These are phyloP conservation scores for Verticillium alfalfae DNA, from an alignment of 2,329 filamentous ascomycete genomes.

Conservation along the genomic window DNA sequence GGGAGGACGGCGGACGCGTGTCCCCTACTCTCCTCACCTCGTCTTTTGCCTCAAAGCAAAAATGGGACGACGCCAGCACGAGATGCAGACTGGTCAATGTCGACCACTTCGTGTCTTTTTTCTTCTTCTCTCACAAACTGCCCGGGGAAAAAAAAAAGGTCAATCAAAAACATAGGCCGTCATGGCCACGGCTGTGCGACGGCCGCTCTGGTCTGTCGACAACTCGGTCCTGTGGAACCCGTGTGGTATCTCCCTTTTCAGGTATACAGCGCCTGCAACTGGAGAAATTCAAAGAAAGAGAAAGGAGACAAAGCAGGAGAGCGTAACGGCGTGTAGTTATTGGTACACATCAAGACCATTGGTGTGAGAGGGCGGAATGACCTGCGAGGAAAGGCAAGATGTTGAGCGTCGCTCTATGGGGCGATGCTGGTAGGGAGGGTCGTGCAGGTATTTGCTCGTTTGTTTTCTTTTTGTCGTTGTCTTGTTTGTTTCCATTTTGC, in stretches of 20 bases:
- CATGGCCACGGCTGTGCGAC: not conserved
- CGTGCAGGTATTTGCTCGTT: not conserved
- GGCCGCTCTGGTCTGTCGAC: conserved; percentile 5
- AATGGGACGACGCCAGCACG: not conserved
- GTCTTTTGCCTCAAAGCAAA: not conserved
- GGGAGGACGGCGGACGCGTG: not conserved
- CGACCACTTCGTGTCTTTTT: not conserved
- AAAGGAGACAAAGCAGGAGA: conserved; percentile 5
- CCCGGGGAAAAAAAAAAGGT: not conserved
- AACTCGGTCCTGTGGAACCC: conserved; percentile 21
- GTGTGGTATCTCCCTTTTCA: conserved; percentile 21
- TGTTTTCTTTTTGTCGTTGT: too few relatives aligned
- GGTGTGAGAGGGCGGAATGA: not conserved
- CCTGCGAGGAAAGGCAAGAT: not conserved
- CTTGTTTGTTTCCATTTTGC: too few relatives aligned
- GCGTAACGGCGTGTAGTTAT: conserved; percentile 3
- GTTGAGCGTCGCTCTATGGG: not conserved
- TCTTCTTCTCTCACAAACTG: not conserved
- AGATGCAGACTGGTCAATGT: not conserved
- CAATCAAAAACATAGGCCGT: not conserved
- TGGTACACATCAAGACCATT: conserved; percentile 6
- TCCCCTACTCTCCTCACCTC: not conserved
- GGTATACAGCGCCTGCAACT: not conserved
- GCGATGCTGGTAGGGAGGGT: not conserved
- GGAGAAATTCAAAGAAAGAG: conserved; percentile 7